Evolutionary conservation across 371 early-diverging fungal species (phyloP), one percentile per base, ranked within the genome.

Genomic region (Rhizopus delemar): DNA sequence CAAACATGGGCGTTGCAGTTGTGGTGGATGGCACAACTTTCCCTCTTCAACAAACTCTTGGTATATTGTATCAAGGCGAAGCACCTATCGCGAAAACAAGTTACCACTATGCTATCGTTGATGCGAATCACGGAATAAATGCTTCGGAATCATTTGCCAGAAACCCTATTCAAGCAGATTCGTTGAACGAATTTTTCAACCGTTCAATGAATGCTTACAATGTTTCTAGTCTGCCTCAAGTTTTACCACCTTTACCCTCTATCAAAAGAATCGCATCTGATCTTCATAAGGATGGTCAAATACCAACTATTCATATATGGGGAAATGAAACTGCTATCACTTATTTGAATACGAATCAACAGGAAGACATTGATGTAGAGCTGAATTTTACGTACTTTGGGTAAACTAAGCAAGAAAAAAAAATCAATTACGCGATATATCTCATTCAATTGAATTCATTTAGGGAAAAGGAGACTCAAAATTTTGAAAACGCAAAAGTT

Each of bases 231-330:
- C 16, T 68, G 11, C 64, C 64, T 8, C 50, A 59, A 32, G 38
- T 60, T 9, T 48, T 48, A 6, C 31, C 56, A 0, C 58, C 68
- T 41, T 9, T 57, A 16, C 3, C 41, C 22, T 4, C 34, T 5
- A 46, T 68, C 1, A 6, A 60, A 29, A 48, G 64, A 8, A 53
- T 68, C 2, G 16, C 56, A 1, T 60, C 64, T 28, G 38, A 56
- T 13, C 46, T 68, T 6, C 62, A 66, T 57, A 22, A 11, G 11
- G 49, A 55, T 8, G 64, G 59, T 41, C 51, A 75, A 48, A 75
- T 75, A 13, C 68, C 72, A 13, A 71, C 75, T 5, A 57, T 71
- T 15, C 65, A 75, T 46, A 39, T 75, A 22, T 32, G 16, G 9
- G 71, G 65, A 2, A 56, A 62, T 46, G 38, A 39, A 51, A 31